Evolutionary conservation across 192 early-diverging fungal genomes (phyloP).

Genomic region (Coemansia sp.): DNA sequence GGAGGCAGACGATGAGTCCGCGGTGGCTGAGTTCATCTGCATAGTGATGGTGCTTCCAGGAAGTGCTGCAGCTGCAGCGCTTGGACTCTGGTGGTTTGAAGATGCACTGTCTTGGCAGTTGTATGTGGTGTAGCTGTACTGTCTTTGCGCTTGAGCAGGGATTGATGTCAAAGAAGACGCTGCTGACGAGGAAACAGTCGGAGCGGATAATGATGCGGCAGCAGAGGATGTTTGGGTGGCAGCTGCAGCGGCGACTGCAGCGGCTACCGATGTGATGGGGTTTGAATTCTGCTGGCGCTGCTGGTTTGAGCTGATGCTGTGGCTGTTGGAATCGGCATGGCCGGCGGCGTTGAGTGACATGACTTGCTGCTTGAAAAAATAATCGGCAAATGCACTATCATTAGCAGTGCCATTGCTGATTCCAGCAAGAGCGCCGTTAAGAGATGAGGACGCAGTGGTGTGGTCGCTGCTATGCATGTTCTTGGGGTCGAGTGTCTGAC

Average conservation of each 20-base stretch:
- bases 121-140: conserved; percentile 16
- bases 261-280: conserved; percentile 35
- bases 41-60: conserved; percentile 21
- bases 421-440: conserved; percentile 10
- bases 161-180: too few relatives aligned
- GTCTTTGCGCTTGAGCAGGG: conserved; percentile 13
- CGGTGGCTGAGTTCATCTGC: conserved; percentile 1
- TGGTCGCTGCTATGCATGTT: not conserved
- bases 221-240: conserved; percentile 3
- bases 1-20: not conserved
- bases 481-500: conserved; percentile 6
- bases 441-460: conserved; percentile 3
- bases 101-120: conserved; percentile 3
- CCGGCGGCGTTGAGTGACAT: conserved; percentile 2
- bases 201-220: not conserved
- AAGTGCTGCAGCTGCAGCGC: conserved; percentile 24
- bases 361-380: conserved; percentile 41
- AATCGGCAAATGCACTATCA: conserved; percentile 31
- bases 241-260: conserved; percentile 36
- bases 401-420: conserved; percentile 13
- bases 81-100: conserved; percentile 30
- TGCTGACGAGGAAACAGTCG: conserved; percentile 5
- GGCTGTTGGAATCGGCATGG: not conserved
- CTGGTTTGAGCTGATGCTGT: conserved; percentile 2
- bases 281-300: conserved; percentile 2